These are phyloP conservation scores for Boletus patriciae DNA, from an alignment of 768 basidiomycete genomes.

Conservation along the genomic window DNA sequence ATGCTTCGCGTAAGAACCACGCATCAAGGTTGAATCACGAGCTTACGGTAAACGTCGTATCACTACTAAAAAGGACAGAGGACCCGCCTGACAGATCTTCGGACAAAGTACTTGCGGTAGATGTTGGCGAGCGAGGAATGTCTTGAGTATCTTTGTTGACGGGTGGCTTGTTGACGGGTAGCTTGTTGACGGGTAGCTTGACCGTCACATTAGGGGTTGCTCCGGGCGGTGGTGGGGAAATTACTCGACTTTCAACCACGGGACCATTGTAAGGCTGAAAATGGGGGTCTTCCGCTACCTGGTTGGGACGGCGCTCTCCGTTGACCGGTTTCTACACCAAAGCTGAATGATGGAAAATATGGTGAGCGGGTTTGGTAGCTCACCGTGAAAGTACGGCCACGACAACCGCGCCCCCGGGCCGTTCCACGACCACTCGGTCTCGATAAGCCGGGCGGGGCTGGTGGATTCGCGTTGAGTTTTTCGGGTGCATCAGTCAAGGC, in stretches of 20 bases:
- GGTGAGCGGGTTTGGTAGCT: not conserved
- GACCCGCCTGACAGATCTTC: slow-evolving; percentile 19
- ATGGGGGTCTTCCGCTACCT: not conserved
- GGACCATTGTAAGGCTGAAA: slow-evolving; percentile 11
- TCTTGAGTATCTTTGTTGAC: not conserved
- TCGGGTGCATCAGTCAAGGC: not conserved
- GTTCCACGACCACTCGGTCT: not conserved
- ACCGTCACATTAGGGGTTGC: not conserved
- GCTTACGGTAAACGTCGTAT: slow-evolving; percentile 25
- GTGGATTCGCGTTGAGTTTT: not conserved
- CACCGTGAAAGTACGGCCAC: not conserved
- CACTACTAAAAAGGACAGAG: slow-evolving; percentile 5
- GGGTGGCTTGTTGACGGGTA: slow-evolving; percentile 17
- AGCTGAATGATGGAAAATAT: not conserved
- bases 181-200: slow-evolving; percentile 7
- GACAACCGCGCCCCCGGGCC: too few species aligned
- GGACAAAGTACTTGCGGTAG: slow-evolving; percentile 11
- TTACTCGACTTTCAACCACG: not conserved
- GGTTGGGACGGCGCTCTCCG: not conserved
- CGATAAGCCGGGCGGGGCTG: slow-evolving; percentile 13
- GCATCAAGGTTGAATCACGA: not conserved
- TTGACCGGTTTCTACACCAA: slow-evolving; percentile 4
- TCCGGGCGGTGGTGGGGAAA: slow-evolving; percentile 9
- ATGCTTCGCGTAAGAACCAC: not conserved
- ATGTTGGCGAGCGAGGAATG: slow-evolving; percentile 15